Conservation (phyloP, 768 basidiomycete genomes). For the Boletus tomentosulus region DNA sequence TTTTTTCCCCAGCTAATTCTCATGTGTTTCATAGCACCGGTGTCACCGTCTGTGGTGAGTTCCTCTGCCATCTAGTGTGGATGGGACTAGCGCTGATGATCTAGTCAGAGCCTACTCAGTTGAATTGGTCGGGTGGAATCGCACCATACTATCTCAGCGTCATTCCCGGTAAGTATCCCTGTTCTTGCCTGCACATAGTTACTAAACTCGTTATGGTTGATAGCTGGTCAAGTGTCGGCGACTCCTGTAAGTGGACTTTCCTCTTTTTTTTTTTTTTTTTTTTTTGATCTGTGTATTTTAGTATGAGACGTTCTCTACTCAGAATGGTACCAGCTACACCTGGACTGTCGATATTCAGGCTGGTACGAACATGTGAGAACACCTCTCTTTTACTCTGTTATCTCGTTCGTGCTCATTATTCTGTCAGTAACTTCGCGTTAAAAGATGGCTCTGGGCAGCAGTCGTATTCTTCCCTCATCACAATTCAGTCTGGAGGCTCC, state of each 20-base stretch:
- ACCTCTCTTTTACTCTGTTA: background rate
- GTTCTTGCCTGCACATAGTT: no score
- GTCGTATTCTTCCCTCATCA: constrained; percentile 51
- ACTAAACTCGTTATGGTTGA: background rate
- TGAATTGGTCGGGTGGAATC: constrained; percentile 50
- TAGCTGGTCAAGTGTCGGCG: constrained; percentile 52
- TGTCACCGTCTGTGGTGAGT: constrained; percentile 51
- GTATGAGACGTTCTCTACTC: constrained; percentile 51
- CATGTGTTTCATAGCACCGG: constrained; percentile 27
- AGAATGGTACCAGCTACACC: constrained; percentile 41
- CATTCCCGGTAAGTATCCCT: constrained; percentile 48
- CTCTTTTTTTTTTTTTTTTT: background rate
- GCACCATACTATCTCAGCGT: constrained; percentile 58
- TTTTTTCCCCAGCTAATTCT: background rate
- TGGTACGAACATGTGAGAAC: constrained; percentile 43
- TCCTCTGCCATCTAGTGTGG: background rate
- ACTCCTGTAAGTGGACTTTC: constrained; percentile 40
- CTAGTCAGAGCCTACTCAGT: constrained; percentile 51
- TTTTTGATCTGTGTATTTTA: constrained; percentile 24
- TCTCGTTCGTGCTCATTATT: background rate
- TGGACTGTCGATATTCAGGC: constrained; percentile 51
- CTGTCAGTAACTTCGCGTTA: constrained; percentile 45
- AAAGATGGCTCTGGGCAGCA: constrained; percentile 49
- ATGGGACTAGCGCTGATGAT: background rate
- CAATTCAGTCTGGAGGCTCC: constrained; percentile 36